These are phyloP conservation scores for Bretschneidera sinensis DNA, from an alignment of 345 rosid species.

Conservation along the genomic window DNA sequence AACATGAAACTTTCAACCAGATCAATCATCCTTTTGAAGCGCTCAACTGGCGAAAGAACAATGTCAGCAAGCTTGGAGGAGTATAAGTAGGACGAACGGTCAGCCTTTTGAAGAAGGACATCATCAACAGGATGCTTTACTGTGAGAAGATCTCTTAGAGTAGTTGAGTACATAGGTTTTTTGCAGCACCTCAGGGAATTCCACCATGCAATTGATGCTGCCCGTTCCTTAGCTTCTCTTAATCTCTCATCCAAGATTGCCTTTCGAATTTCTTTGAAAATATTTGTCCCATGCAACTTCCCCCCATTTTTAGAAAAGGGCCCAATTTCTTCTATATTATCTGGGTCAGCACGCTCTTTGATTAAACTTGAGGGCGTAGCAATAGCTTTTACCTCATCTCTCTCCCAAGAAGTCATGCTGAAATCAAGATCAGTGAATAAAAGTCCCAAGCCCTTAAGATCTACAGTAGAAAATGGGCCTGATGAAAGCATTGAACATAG, in stretches of 20 bases:
- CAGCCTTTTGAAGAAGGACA: constrained; percentile 53
- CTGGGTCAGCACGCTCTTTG: constrained; percentile 42
- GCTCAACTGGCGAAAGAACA: constrained; percentile 86
- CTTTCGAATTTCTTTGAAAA: constrained; percentile 82
- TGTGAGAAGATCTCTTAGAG: constrained; percentile 51
- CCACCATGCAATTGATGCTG: constrained; percentile 97
- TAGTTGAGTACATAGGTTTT: constrained; percentile 80
- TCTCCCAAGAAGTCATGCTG: constrained; percentile 87
- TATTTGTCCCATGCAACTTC: constrained; percentile 57
- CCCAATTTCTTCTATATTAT: constrained; percentile 45
- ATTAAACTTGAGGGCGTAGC: constrained; percentile 71
- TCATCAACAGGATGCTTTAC: constrained; percentile 59
- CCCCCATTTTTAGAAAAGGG: constrained; percentile 24
- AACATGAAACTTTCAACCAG: constrained; percentile 85
- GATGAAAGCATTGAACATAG: constrained; percentile 59
- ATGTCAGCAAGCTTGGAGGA: constrained; percentile 77
- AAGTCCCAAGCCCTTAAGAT: constrained; percentile 68
- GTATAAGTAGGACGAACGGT: constrained; percentile 40
- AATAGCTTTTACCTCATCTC: constrained; percentile 66
- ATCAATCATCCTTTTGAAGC: constrained; percentile 70
- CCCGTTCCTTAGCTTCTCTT: constrained; percentile 68
- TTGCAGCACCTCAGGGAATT: constrained; percentile 88
- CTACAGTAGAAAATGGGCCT: constrained; percentile 56
- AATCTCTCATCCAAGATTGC: constrained; percentile 71
- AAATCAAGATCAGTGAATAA: constrained; percentile 75